These are phyloP conservation scores for Termitomyces sp. DNA, from an alignment of 768 basidiomycete species.

Conservation along the genomic window DNA sequence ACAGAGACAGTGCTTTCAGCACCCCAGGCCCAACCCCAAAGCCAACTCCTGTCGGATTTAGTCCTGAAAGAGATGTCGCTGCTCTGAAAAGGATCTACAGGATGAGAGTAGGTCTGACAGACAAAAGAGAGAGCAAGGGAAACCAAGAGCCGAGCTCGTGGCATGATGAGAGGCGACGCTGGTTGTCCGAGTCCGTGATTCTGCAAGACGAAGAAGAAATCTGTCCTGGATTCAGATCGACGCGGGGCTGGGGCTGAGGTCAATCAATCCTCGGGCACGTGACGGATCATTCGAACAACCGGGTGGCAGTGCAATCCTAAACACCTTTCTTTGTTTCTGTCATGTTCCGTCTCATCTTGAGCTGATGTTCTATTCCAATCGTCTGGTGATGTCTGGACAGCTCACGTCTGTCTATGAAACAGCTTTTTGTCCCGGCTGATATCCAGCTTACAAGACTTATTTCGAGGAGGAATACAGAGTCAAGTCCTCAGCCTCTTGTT, in stretches of 20 bases:
- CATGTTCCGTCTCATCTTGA: background rate
- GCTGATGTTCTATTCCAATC: background rate
- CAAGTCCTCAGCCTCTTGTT: background rate
- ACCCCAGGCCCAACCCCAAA: conserved; percentile 67
- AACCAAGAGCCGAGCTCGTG: conserved; percentile 20
- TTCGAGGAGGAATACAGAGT: too few relatives aligned
- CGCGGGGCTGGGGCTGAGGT: background rate
- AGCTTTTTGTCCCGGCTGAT: background rate
- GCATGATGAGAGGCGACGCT: conserved; percentile 10
- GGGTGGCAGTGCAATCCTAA: background rate
- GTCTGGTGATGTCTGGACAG: background rate
- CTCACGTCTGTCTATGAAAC: too few relatives aligned
- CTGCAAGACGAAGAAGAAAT: background rate
- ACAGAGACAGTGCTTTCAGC: conserved; percentile 68
- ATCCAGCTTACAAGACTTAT: too few relatives aligned
- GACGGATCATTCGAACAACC: background rate
- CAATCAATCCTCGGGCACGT: background rate
- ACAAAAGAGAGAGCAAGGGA: conserved; percentile 15
- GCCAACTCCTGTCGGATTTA: conserved; percentile 50
- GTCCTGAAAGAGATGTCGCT: conserved; percentile 22
- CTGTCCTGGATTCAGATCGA: background rate
- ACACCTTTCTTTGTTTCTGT: background rate
- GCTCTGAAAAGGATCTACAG: conserved; percentile 21
- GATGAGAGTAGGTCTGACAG: conserved; percentile 15
- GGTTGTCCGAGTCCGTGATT: background rate